Evolutionary conservation across 1,284 basidiomycete species (phyloP).

Genomic region (Papiliotrema fonsecae): DNA sequence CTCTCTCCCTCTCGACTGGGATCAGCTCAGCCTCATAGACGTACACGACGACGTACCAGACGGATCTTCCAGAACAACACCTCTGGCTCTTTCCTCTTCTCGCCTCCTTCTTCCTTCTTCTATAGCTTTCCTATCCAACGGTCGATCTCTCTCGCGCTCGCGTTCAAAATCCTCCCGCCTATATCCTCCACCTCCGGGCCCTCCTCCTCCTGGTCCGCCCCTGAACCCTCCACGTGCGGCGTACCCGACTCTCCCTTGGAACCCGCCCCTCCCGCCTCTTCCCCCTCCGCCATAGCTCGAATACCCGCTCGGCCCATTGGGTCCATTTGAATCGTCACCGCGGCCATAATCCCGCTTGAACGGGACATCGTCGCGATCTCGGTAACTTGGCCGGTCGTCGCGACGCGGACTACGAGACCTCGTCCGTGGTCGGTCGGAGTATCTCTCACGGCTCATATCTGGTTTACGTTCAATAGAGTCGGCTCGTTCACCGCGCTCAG

Average conservation of each 20-base stretch:
- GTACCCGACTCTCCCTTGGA: constrained; percentile 12
- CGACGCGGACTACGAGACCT: background rate
- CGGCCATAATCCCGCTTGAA: background rate
- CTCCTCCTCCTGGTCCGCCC: constrained; percentile 8
- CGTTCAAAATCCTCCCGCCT: constrained; percentile 15
- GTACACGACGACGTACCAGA: background rate
- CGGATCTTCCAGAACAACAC: constrained; percentile 17
- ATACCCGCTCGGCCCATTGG: background rate
- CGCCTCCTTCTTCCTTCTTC: constrained; percentile 44
- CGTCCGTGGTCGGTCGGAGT: background rate
- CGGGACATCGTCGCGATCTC: background rate
- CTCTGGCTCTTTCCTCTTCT: constrained; percentile 43
- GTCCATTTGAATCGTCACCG: background rate
- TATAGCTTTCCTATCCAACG: constrained; percentile 38
- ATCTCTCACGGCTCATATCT: too few relatives aligned
- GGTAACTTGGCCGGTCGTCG: background rate
- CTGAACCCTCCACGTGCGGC: constrained; percentile 11
- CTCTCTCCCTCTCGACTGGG: constrained; percentile 7
- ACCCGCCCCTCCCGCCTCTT: constrained; percentile 12
- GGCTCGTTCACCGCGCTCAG: constrained; percentile 5
- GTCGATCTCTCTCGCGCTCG: too few relatives aligned
- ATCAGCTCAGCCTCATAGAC: background rate
- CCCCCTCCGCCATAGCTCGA: constrained; percentile 2
- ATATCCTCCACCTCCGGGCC: constrained; percentile 7
- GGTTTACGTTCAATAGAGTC: too few relatives aligned